Evolutionary conservation across 129 eudicot genomes (phyloP), one percentile per base, ranked within the genome.

Genomic region (Ambrosia artemisiifolia): DNA sequence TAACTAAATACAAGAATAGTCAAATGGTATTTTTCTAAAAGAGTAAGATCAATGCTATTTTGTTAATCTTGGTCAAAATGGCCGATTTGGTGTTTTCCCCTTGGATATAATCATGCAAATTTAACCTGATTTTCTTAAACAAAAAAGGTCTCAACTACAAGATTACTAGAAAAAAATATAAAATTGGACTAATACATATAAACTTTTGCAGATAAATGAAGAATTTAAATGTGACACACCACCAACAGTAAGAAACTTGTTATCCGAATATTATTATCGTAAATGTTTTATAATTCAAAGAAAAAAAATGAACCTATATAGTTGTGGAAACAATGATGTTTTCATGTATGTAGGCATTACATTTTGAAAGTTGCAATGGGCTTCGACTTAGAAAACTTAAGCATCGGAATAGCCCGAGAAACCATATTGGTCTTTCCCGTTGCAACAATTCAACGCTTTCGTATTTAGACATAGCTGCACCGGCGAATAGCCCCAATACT

Each of bases 361-460:
- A 62, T 70, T 80, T 80, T 70, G 75, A 74, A 50, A 70, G 49
- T 32, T 74, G 80, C 60, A 42, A 53, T 2, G 42, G 67, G 28
- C 72, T 80, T 62, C 76, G 32, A 20, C 64, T 80, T 19, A 68
- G 67, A 14, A 36, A 55, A 11, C 75, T 80, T 2, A 40, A 11
- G 32, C 79, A 75, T 34, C 75, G 66, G 2, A 64, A 80, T 63
- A 80, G 83, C 72, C 84, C 79, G 12, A 74, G 79, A 69, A 80
- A 80, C 35, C 84, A 80, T 42, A 74, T 80, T 19, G 79, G 80
- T 20, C 42, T 80, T 14, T 67, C 43, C 0, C 38, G 55, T 42
- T 68, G 80, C 66, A 74, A 17, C 24, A 4, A 35, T 60, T 20
- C 80, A 6, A 62, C 2, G 7, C 47, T 80, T 63, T 74, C 80